These are phyloP conservation scores for Lactarius indigo DNA, from an alignment of 768 basidiomycete genomes.

Conservation along the genomic window DNA sequence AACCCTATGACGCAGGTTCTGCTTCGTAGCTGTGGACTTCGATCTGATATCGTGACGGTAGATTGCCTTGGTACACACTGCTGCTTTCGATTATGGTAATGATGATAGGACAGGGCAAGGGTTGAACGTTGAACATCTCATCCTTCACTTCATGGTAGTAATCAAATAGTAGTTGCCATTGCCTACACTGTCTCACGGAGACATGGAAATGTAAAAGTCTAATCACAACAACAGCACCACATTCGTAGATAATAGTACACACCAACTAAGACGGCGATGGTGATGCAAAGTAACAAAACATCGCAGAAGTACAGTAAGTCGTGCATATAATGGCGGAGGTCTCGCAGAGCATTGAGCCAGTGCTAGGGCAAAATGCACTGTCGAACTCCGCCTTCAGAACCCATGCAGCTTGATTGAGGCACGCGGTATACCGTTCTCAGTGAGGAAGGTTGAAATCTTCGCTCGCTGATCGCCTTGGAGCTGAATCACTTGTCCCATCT, in stretches of 20 bases:
- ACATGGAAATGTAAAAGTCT: slow-evolving; percentile 6
- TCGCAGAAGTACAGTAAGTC: slow-evolving; percentile 21
- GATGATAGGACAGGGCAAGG: not conserved
- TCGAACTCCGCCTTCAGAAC: slow-evolving; percentile 48
- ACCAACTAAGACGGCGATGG: slow-evolving; percentile 7
- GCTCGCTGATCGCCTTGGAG: slow-evolving; percentile 96
- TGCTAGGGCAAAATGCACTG: slow-evolving; percentile 9
- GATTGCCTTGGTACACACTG: not conserved
- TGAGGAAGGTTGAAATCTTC: slow-evolving; percentile 87
- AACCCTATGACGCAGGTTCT: not conserved
- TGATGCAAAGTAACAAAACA: slow-evolving; percentile 14
- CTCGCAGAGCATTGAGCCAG: slow-evolving; percentile 12
- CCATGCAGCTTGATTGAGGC: slow-evolving; percentile 83
- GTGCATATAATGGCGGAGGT: slow-evolving; percentile 18
- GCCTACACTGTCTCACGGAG: slow-evolving; percentile 2
- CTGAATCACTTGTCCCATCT: slow-evolving; percentile 96
- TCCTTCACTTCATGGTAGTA: not conserved
- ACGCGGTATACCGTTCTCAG: slow-evolving; percentile 75
- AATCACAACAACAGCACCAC: slow-evolving; percentile 18
- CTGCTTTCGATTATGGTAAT: not conserved
- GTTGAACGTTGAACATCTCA: not conserved
- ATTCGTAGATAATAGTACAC: slow-evolving; percentile 22
- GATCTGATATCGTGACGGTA: not conserved
- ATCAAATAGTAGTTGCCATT: not conserved
- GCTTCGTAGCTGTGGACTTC: not conserved